phyloP scores from a whole-genome alignment of 805 yeast species.

The Debaryomyces maramus region DNA sequence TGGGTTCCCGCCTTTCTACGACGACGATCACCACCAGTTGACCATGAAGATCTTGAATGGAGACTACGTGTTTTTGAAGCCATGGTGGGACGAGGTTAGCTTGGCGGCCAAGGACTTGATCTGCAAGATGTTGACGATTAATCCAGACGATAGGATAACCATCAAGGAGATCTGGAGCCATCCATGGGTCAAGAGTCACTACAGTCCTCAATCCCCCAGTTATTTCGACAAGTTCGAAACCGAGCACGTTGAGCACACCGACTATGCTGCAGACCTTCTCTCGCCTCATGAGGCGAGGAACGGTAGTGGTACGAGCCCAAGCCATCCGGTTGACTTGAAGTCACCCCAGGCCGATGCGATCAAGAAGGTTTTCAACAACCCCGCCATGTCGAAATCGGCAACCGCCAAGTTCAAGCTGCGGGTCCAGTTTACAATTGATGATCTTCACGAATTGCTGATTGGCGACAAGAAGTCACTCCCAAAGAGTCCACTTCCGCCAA shows the following conservation, averaged over 20 bases:
- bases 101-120: conserved; percentile 70
- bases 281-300: neutral
- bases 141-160: conserved; percentile 67
- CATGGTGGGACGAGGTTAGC: conserved; percentile 89
- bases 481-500: conserved; percentile 40
- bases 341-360: conserved; percentile 43
- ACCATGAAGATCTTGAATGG: conserved; percentile 72
- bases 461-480: conserved; percentile 26
- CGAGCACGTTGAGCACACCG: conserved; percentile 13
- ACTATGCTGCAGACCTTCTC: neutral
- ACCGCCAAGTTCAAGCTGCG: neutral
- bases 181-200: conserved; percentile 56
- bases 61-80: conserved; percentile 68
- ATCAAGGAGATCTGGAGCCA: conserved; percentile 66
- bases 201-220: conserved; percentile 1
- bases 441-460: neutral
- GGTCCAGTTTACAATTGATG: conserved; percentile 19
- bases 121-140: conserved; percentile 61
- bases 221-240: conserved; percentile 7
- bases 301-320: neutral
- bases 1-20: conserved; percentile 77
- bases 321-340: conserved; percentile 9
- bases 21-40: conserved; percentile 60
- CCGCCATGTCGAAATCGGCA: conserved; percentile 34
- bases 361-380: conserved; percentile 43